phyloP scores from a whole-genome alignment of 2,329 filamentous ascomycete genomes.

The Leptographium wingfieldii region DNA sequence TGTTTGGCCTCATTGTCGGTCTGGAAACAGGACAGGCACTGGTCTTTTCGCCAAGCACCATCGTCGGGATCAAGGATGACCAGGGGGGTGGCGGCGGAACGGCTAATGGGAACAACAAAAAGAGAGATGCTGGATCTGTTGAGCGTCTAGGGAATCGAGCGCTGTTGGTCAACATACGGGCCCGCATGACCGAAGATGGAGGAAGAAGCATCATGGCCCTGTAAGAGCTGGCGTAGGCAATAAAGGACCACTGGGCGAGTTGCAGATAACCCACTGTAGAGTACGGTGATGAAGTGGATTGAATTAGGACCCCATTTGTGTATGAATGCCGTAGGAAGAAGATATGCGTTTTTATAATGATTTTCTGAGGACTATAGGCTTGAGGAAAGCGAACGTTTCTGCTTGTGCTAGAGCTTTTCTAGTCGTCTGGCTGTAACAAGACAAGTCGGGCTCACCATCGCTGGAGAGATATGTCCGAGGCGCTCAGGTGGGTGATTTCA shows the following conservation, averaged over 20 bases:
- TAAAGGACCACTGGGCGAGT: no score
- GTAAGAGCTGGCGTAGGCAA: not conserved
- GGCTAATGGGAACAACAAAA: not conserved
- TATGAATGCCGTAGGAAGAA: no score
- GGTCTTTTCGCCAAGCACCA: constrained; percentile 32
- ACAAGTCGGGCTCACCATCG: no score
- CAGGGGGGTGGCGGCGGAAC: not conserved
- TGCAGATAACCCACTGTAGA: no score
- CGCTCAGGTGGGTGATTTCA: not conserved
- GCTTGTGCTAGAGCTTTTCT: no score
- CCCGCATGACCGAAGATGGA: constrained; percentile 31
- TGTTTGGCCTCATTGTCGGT: constrained; percentile 30
- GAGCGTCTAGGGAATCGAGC: constrained; percentile 24
- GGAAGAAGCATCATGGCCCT: constrained; percentile 31
- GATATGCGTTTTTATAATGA: no score
- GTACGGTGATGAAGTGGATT: no score
- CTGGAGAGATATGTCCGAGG: not conserved
- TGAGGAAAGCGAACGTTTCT: no score
- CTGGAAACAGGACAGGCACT: constrained; percentile 32
- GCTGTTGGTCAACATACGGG: constrained; percentile 27
- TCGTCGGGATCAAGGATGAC: constrained; percentile 18
- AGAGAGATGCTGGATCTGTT: constrained; percentile 4
- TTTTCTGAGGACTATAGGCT: no score
- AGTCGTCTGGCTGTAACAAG: no score
- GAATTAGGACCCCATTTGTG: no score